These are phyloP conservation scores for Akebia trifoliata DNA, from an alignment of 164 flowering plant genomes.

Conservation along the genomic window DNA sequence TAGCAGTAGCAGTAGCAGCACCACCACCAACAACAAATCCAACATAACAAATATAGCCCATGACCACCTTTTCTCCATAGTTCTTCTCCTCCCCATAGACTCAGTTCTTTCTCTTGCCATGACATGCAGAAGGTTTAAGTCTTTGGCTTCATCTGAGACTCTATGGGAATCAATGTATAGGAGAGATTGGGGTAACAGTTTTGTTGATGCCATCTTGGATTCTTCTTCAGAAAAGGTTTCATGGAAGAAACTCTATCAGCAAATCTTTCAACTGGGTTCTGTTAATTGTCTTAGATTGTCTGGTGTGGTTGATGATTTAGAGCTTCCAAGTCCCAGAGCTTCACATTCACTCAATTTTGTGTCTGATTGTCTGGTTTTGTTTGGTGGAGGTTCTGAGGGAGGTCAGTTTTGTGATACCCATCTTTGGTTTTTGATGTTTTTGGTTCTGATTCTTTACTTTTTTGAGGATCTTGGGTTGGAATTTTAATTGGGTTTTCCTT, in stretches of 20 bases:
- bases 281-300: constrained; percentile 45
- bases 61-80: constrained; percentile 68
- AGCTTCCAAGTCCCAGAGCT: constrained; percentile 62
- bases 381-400: constrained; percentile 96
- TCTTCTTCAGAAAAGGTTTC: constrained; percentile 23
- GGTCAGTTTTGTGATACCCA: constrained; percentile 39
- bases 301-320: constrained; percentile 21
- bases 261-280: constrained; percentile 44
- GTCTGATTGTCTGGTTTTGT: constrained; percentile 68
- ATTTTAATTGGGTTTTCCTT: not conserved
- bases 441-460: not conserved
- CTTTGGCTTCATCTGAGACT: constrained; percentile 47
- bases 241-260: constrained; percentile 65
- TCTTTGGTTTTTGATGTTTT: constrained; percentile 9
- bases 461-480: constrained; percentile 4
- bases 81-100: constrained; percentile 68
- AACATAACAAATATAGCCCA: constrained; percentile 36
- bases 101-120: constrained; percentile 66
- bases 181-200: constrained; percentile 61
- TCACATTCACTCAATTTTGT: constrained; percentile 87
- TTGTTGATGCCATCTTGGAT: constrained; percentile 50
- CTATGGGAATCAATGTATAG: constrained; percentile 77
- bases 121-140: constrained; percentile 65
- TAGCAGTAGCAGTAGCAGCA: constrained; percentile 12
- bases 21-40: constrained; percentile 15